Percentiles rank a stretch among this genome's conserved stretches.
Conservation (phyloP, 345 rosid species). For the Salix viminalis region DNA sequence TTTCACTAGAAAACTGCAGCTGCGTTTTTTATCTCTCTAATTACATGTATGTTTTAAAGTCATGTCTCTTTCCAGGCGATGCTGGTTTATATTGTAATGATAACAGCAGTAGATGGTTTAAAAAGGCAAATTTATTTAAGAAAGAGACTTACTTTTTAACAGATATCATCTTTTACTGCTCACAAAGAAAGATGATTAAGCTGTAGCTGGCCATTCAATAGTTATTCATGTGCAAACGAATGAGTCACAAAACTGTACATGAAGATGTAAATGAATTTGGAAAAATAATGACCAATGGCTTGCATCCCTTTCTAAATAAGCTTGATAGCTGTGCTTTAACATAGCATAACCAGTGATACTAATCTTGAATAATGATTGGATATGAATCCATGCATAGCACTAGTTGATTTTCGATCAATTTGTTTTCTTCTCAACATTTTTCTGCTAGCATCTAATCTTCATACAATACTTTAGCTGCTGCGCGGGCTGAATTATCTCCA, state of each 20-base stretch:
- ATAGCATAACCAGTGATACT: not conserved
- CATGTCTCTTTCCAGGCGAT: not conserved
- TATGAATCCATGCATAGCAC: not conserved
- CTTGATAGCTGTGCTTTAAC: not conserved
- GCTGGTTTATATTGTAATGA: not conserved
- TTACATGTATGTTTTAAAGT: not conserved
- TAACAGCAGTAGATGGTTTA: not conserved
- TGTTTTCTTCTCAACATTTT: not conserved
- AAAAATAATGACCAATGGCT: not conserved
- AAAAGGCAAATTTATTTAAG: not conserved
- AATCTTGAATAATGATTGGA: not conserved
- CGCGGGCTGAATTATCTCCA: conserved; percentile 80
- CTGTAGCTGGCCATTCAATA: not conserved
- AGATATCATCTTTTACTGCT: not conserved
- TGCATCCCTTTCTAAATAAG: not conserved
- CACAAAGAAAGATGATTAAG: not conserved
- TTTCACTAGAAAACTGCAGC: not conserved
- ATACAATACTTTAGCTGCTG: conserved; percentile 45
- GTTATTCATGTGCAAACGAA: not conserved
- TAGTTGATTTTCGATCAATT: not conserved
- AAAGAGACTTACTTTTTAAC: not conserved
- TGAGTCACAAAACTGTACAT: not conserved
- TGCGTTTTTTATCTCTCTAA: not conserved
- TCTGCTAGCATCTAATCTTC: not conserved
- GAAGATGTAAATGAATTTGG: not conserved